Percentiles rank a stretch among this genome's conserved stretches.
Evolutionary conservation across 768 basidiomycete species (phyloP).

Genomic region (Russula brevipes): DNA sequence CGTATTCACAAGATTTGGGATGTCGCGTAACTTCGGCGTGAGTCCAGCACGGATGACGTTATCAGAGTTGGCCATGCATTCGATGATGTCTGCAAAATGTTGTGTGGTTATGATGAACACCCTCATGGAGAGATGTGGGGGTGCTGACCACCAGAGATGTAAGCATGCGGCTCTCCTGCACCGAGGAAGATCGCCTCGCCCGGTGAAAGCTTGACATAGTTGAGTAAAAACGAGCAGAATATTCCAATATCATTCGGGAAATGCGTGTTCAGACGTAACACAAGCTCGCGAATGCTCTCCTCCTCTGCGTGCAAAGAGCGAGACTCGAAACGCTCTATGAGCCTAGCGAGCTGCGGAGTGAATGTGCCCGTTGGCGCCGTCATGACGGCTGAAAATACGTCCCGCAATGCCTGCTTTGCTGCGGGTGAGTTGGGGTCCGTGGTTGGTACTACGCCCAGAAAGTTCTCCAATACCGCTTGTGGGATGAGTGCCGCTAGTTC

Average conservation of each 20-base stretch:
- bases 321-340: constrained; percentile 60
- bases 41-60: constrained; percentile 98
- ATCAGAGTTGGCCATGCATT: constrained; percentile 98
- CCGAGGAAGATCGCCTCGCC: constrained; percentile 94
- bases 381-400: constrained; percentile 83
- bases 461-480: constrained; percentile 43
- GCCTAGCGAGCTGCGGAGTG: constrained; percentile 46
- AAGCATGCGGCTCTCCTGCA: constrained; percentile 96
- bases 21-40: constrained; percentile 93
- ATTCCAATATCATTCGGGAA: constrained; percentile 93
- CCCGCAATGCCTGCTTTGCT: constrained; percentile 61
- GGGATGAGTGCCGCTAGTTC: constrained; percentile 76
- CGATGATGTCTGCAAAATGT: constrained; percentile 74
- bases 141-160: constrained; percentile 79
- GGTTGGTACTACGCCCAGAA: constrained; percentile 44
- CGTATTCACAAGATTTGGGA: constrained; percentile 80
- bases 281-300: constrained; percentile 53
- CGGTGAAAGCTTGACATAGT: constrained; percentile 69
- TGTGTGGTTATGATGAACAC: neutral
- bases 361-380: constrained; percentile 54
- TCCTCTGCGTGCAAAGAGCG: constrained; percentile 39
- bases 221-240: constrained; percentile 86
- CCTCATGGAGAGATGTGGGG: neutral
- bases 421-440: constrained; percentile 40
- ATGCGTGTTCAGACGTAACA: constrained; percentile 58